A percentile compares a stretch with the other conserved stretches of the same genome.
Evolutionary conservation across 352 stramenopile species (phyloP).

Genomic region (Plasmopara viticola): DNA sequence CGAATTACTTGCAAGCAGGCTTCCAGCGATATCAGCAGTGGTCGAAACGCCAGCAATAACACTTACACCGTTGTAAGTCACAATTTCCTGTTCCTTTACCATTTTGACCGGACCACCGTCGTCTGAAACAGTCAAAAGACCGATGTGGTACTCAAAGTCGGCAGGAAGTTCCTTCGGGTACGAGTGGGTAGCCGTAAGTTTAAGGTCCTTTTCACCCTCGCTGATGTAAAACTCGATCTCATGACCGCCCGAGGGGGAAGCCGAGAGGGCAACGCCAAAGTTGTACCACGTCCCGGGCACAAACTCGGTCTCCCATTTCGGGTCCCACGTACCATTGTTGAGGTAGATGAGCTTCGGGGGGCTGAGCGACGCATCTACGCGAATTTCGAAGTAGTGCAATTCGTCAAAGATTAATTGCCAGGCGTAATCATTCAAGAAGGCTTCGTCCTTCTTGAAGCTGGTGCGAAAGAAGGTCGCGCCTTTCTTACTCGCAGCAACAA

Average conservation of each 20-base stretch:
- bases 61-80: constrained; percentile 43
- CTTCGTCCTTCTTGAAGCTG: not conserved
- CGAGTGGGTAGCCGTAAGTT: constrained; percentile 3
- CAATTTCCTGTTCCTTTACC: constrained; percentile 34
- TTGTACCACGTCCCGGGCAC: too few relatives aligned
- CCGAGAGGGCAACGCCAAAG: constrained; percentile 24
- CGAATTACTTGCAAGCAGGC: too few relatives aligned
- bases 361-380: too few relatives aligned
- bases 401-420: constrained; percentile 45
- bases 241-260: constrained; percentile 6
- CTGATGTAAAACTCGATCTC: constrained; percentile 41
- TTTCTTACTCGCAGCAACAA: too few relatives aligned
- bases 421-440: not conserved
- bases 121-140: constrained; percentile 43
- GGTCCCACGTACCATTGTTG: too few relatives aligned
- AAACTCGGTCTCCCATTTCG: too few relatives aligned
- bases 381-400: constrained; percentile 23
- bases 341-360: too few relatives aligned
- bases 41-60: not conserved
- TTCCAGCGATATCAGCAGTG: too few relatives aligned
- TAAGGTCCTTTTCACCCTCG: constrained; percentile 22
- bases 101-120: constrained; percentile 30
- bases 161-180: constrained; percentile 3
- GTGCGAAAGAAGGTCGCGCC: too few relatives aligned
- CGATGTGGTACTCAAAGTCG: constrained; percentile 34